A percentile compares a stretch with the other conserved stretches of the same genome.
Evolutionary conservation across 2,329 filamentous ascomycete genomes (phyloP).

Genomic region (Xylaria sp.): DNA sequence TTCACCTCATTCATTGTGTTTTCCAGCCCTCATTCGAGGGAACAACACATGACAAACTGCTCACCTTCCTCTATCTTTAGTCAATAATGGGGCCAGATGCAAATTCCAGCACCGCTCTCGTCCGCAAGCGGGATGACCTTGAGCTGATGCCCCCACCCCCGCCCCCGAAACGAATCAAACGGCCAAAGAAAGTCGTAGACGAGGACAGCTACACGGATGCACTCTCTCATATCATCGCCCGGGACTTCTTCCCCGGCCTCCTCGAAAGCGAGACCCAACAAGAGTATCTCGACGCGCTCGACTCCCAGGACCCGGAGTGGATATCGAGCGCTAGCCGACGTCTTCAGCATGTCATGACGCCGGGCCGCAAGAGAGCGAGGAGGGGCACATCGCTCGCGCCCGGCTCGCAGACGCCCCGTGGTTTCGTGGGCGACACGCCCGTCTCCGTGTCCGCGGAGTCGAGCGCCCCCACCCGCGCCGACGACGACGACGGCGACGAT

Average conservation of each 20-base stretch:
- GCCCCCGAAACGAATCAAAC: constrained; percentile 86
- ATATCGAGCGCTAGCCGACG: constrained; percentile 81
- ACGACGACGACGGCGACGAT: constrained; percentile 51
- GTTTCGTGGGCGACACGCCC: constrained; percentile 79
- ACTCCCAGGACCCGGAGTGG: constrained; percentile 86
- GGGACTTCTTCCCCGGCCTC: constrained; percentile 96
- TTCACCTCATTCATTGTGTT: neutral
- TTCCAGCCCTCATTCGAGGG: neutral
- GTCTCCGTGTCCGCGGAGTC: constrained; percentile 61
- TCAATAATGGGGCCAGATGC: constrained; percentile 51
- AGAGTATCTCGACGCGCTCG: constrained; percentile 91
- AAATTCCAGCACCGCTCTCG: constrained; percentile 65
- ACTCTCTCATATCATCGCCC: constrained; percentile 91
- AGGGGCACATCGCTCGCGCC: constrained; percentile 47
- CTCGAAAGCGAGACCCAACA: constrained; percentile 86
- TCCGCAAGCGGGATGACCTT: constrained; percentile 71
- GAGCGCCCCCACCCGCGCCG: constrained; percentile 48
- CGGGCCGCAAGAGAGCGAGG: constrained; percentile 61
- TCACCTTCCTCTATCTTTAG: constrained; percentile 3
- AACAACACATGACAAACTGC: neutral
- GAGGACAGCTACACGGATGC: constrained; percentile 94
- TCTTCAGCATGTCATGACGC: constrained; percentile 83
- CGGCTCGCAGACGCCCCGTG: constrained; percentile 67
- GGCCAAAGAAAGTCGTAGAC: constrained; percentile 86
- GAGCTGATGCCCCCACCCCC: constrained; percentile 91